Conservation (phyloP, 306 rosid genomes). For the Vachellia collinsii region DNA sequence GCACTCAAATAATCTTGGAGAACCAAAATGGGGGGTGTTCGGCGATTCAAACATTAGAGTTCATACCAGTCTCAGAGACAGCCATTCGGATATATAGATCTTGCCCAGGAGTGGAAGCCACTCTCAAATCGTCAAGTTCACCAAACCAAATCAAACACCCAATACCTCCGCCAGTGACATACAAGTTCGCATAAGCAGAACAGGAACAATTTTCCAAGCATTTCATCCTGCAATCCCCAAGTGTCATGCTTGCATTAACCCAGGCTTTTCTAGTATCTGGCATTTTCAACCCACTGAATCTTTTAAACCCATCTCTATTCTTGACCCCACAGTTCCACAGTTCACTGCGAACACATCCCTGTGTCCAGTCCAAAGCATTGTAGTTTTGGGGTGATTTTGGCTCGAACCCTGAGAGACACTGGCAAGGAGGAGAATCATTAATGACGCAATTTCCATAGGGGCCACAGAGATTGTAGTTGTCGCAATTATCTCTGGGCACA, state of each 20-base stretch:
- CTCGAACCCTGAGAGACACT: constrained; percentile 45
- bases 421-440: constrained; percentile 28
- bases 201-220: constrained; percentile 54
- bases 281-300: constrained; percentile 37
- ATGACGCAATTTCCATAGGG: constrained; percentile 38
- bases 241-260: constrained; percentile 32
- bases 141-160: constrained; percentile 52
- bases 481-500: constrained; percentile 38
- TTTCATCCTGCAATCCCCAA: constrained; percentile 31
- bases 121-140: constrained; percentile 42
- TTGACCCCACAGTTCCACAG: constrained; percentile 38
- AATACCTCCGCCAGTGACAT: constrained; percentile 30
- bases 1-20: background rate
- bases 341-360: constrained; percentile 43
- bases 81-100: constrained; percentile 43
- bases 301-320: constrained; percentile 40
- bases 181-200: constrained; percentile 47
- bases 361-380: constrained; percentile 28
- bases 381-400: constrained; percentile 33
- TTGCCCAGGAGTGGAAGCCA: constrained; percentile 26
- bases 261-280: constrained; percentile 42
- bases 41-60: background rate
- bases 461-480: constrained; percentile 44
- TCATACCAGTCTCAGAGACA: constrained; percentile 38
- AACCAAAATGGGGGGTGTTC: background rate